These are phyloP conservation scores for Populus deltoides DNA, from an alignment of 345 rosid genomes.

Conservation along the genomic window DNA sequence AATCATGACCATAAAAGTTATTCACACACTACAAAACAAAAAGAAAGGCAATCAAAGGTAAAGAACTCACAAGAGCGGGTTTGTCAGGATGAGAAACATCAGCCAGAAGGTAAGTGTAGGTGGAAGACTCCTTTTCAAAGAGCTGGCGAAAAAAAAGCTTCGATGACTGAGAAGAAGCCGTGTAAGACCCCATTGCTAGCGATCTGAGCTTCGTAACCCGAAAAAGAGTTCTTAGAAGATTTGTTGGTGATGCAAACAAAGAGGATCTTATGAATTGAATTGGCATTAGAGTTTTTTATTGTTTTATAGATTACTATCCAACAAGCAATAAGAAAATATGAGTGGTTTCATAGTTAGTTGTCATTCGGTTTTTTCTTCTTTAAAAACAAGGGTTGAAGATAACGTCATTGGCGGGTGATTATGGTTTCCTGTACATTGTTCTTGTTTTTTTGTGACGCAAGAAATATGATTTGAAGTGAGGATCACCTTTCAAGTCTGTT, in stretches of 20 bases:
- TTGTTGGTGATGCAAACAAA: not conserved
- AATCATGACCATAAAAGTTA: too few relatives aligned
- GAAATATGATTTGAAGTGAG: too few relatives aligned
- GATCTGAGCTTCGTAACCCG: not conserved
- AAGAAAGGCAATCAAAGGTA: not conserved
- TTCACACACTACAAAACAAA: too few relatives aligned
- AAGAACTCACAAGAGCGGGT: constrained; percentile 66
- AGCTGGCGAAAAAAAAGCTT: constrained; percentile 82
- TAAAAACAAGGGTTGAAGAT: too few relatives aligned
- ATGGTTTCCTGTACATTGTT: too few relatives aligned
- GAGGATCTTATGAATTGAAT: not conserved
- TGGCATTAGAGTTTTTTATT: not conserved
- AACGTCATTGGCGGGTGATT: too few relatives aligned
- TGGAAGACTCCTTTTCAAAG: constrained; percentile 87
- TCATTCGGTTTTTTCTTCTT: too few relatives aligned
- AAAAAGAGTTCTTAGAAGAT: not conserved
- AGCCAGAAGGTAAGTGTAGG: constrained; percentile 90
- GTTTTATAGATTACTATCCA: too few relatives aligned
- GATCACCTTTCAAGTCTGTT: too few relatives aligned
- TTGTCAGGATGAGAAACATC: constrained; percentile 73
- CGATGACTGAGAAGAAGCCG: constrained; percentile 20
- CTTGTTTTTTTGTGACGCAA: too few relatives aligned
- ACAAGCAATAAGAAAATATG: too few relatives aligned
- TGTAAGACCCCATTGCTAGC: not conserved
- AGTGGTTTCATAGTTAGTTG: too few relatives aligned